Conservation (phyloP, 805 yeast genomes). For the Saturnispora sekii region DNA sequence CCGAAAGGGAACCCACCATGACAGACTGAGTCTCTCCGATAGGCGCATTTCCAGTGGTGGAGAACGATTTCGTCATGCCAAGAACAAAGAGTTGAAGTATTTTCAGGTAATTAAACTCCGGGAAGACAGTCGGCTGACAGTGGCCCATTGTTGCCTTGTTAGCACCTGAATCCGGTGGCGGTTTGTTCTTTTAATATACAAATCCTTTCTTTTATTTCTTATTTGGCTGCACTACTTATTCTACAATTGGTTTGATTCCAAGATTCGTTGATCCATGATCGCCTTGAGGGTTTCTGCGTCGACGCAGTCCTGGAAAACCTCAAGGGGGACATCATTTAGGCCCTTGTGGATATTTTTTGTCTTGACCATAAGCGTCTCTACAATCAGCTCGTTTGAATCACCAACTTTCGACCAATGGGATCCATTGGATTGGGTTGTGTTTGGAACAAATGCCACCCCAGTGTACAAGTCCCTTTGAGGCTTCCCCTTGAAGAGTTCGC, state of each 20-base stretch:
- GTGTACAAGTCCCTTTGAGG: constrained; percentile 78
- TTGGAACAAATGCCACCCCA: constrained; percentile 69
- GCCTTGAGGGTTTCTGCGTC: constrained; percentile 51
- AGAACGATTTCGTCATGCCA: constrained; percentile 4
- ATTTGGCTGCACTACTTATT: background rate
- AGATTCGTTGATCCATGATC: constrained; percentile 47
- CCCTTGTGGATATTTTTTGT: constrained; percentile 46
- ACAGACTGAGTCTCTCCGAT: constrained; percentile 32
- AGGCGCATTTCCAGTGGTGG: constrained; percentile 13
- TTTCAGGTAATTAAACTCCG: background rate
- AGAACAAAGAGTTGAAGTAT: background rate
- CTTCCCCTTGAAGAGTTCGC: constrained; percentile 36
- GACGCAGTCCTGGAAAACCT: constrained; percentile 47
- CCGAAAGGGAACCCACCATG: constrained; percentile 65
- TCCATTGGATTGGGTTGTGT: constrained; percentile 59
- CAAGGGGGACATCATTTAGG: constrained; percentile 45
- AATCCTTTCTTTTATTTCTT: too few relatives aligned
- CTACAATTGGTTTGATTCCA: background rate
- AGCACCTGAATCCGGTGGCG: too few relatives aligned
- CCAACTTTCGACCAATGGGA: constrained; percentile 25
- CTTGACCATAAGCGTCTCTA: constrained; percentile 38
- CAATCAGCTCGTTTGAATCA: constrained; percentile 25
- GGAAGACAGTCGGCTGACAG: too few relatives aligned
- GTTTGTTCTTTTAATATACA: too few relatives aligned
- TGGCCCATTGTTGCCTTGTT: too few relatives aligned